Conservation (phyloP, 2,329 filamentous ascomycete genomes). For the Bertia moriformis region DNA sequence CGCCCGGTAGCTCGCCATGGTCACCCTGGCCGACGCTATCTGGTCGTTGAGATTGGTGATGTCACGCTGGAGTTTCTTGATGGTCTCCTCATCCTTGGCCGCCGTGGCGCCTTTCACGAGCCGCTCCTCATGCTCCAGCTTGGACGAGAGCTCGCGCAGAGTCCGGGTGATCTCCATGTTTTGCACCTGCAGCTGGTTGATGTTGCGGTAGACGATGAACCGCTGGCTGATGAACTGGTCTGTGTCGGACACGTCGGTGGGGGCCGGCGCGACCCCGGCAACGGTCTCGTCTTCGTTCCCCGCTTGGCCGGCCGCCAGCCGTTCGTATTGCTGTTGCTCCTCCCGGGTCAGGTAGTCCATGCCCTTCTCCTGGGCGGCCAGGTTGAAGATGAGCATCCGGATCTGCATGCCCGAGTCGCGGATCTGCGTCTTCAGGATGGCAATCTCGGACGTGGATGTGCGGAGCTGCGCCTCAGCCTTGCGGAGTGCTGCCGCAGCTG, state of each 20-base stretch:
- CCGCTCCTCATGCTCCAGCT: slow-evolving; percentile 84
- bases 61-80: slow-evolving; percentile 59
- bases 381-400: slow-evolving; percentile 77
- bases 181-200: slow-evolving; percentile 72
- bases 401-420: slow-evolving; percentile 82
- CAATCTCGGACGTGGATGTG: slow-evolving; percentile 50
- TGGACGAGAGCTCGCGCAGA: slow-evolving; percentile 69
- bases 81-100: slow-evolving; percentile 52
- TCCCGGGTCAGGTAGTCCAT: slow-evolving; percentile 55
- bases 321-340: slow-evolving; percentile 63
- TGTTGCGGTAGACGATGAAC: slow-evolving; percentile 73
- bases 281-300: slow-evolving; percentile 39
- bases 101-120: slow-evolving; percentile 49
- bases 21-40: slow-evolving; percentile 64
- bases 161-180: slow-evolving; percentile 74
- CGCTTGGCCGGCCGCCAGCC: slow-evolving; percentile 62
- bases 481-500: slow-evolving; percentile 61
- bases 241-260: slow-evolving; percentile 66
- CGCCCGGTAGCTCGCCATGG: slow-evolving; percentile 83
- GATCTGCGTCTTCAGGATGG: slow-evolving; percentile 72
- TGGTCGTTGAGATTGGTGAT: slow-evolving; percentile 70
- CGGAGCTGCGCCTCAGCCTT: slow-evolving; percentile 63
- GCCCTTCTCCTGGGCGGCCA: slow-evolving; percentile 70
- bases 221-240: slow-evolving; percentile 80
- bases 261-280: too few relatives aligned